Evolutionary conservation across 495 filamentous ascomycete genomes (phyloP).

Genomic region (Xylaria scruposa): DNA sequence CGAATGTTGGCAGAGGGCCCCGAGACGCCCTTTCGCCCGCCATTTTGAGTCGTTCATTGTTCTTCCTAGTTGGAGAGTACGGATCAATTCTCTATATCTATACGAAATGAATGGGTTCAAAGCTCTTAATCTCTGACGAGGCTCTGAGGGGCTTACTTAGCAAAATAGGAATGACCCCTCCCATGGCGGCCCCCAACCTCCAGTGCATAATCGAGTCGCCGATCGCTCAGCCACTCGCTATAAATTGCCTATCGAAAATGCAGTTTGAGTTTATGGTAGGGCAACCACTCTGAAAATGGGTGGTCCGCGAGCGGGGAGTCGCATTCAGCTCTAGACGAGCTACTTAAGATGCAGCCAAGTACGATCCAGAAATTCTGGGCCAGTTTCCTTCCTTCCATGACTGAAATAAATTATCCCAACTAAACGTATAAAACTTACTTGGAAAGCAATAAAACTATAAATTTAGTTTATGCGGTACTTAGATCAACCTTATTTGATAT

Average conservation of each 20-base stretch:
- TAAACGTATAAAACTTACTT: background rate
- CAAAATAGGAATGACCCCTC: background rate
- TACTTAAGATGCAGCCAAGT: background rate
- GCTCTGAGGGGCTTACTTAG: background rate
- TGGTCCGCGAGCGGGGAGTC: background rate
- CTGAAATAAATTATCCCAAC: background rate
- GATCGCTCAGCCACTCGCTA: background rate
- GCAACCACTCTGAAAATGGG: background rate
- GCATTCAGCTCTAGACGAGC: background rate
- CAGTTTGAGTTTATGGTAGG: background rate
- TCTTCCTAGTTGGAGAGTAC: background rate
- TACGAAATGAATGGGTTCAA: too few species aligned
- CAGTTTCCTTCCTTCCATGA: background rate
- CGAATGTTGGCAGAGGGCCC: background rate
- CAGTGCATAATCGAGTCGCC: background rate
- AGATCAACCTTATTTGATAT: background rate
- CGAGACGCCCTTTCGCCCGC: background rate
- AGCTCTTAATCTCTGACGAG: background rate
- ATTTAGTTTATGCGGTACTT: background rate
- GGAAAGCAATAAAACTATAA: background rate
- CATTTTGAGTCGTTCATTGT: background rate
- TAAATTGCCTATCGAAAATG: background rate
- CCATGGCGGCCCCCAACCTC: background rate
- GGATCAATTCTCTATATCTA: background rate
- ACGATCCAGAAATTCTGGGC: background rate